These are phyloP conservation scores for Medicago arabica DNA, from an alignment of 306 rosid genomes.

Conservation along the genomic window DNA sequence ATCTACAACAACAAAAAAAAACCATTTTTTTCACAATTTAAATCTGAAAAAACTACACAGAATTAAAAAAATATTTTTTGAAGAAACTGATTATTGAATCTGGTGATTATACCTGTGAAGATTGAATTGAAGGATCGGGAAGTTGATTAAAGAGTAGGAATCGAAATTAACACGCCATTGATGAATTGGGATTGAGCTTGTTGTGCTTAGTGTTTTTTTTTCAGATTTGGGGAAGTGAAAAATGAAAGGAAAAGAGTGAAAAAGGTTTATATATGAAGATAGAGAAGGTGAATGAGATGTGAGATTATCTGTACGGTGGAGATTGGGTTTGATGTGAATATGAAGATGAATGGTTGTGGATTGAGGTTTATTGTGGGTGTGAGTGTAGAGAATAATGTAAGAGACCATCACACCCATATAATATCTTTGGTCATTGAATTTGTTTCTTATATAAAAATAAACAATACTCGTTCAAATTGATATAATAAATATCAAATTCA, in stretches of 20 bases:
- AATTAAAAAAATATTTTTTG: background rate
- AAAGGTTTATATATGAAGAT: conserved; percentile 25
- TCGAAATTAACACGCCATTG: conserved; percentile 44
- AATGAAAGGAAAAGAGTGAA: conserved; percentile 8
- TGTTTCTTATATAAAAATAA: too few species aligned
- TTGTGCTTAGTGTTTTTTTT: too few species aligned
- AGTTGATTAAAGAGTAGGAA: conserved; percentile 4
- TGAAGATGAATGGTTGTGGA: background rate
- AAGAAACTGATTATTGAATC: conserved; percentile 12
- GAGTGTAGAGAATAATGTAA: background rate
- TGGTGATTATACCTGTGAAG: conserved; percentile 16
- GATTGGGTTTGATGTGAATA: background rate
- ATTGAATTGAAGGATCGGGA: conserved; percentile 26
- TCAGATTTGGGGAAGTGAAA: conserved; percentile 31
- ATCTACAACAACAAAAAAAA: background rate
- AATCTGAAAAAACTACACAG: conserved; percentile 2
- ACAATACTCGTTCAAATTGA: too few species aligned
- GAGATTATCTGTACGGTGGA: background rate
- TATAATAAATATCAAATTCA: too few species aligned
- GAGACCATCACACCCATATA: too few species aligned
- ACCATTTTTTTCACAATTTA: background rate
- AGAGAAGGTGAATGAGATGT: conserved; percentile 1
- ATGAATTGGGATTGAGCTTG: conserved; percentile 19
- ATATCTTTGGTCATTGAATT: too few species aligned
- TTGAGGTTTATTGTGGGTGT: background rate